These are phyloP conservation scores for Emergomyces orientalis DNA, from an alignment of 2,329 filamentous ascomycete genomes.

Conservation along the genomic window DNA sequence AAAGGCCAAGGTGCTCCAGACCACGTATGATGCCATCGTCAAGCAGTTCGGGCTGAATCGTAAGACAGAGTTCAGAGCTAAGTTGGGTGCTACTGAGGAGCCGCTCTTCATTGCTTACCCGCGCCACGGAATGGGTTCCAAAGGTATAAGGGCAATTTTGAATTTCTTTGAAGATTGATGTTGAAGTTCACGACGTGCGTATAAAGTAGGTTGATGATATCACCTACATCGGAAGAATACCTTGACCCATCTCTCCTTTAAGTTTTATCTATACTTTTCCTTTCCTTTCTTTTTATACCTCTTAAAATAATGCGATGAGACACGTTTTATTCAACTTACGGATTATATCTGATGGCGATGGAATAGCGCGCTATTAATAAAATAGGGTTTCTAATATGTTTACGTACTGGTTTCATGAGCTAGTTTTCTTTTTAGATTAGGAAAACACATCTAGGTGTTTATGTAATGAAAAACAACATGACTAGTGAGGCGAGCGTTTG, in stretches of 20 bases:
- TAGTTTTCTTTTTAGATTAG: not conserved
- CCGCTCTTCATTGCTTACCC: conserved; percentile 86
- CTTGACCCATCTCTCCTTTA: too few relatives aligned
- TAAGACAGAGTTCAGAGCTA: conserved; percentile 84
- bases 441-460: not conserved
- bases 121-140: conserved; percentile 69
- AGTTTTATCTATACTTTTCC: not conserved
- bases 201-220: not conserved
- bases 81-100: conserved; percentile 77
- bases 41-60: conserved; percentile 72
- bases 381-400: not conserved
- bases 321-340: not conserved
- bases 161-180: conserved; percentile 68
- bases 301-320: not conserved
- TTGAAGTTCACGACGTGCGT: not conserved
- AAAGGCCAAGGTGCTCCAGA: conserved; percentile 69
- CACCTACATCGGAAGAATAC: not conserved
- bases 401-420: not conserved
- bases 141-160: conserved; percentile 75
- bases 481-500: not conserved
- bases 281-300: not conserved
- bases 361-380: not conserved
- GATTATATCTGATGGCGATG: not conserved
- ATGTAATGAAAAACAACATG: not conserved
- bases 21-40: conserved; percentile 71